phyloP scores from a whole-genome alignment of 176 grass and related monocot genomes.

The bread wheat (Triticum aestivum) region IWGSC_CS_RefSeq_v2.1 NC_057799.1:54669476-54669975 shows the following conservation, averaged over 20 bases:
- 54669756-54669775: no score
- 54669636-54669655: no score
- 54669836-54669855: neutral
- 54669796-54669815: neutral
- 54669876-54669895: neutral
- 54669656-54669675: no score
- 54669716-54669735: no score
- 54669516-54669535: neutral
- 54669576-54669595: neutral
- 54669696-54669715: no score
- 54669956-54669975: conserved; percentile 1
- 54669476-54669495: neutral
- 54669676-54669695: no score
- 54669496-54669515: neutral
- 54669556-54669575: no score
- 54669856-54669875: neutral
- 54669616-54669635: no score
- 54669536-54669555: neutral
- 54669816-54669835: no score
- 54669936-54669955: conserved; percentile 3
- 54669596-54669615: no score
- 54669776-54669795: neutral
- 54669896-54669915: neutral
- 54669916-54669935: neutral
- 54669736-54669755: no score